These are phyloP conservation scores for Clavaria fumosa DNA, from an alignment of 768 basidiomycete genomes.

Conservation along the genomic window DNA sequence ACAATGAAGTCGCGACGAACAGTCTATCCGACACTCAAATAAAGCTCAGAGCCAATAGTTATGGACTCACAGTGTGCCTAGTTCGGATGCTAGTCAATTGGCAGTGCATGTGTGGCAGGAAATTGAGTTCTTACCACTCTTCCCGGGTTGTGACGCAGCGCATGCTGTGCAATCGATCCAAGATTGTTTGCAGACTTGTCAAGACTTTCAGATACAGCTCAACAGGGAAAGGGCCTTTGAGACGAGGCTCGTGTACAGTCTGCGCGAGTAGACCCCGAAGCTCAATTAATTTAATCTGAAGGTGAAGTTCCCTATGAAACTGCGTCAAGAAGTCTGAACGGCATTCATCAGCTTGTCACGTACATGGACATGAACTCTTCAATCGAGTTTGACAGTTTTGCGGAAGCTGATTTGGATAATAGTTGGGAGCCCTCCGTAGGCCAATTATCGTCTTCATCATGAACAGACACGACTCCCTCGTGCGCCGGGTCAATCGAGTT, in stretches of 20 bases:
- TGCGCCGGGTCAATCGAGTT: slow-evolving; percentile 62
- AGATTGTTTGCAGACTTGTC: slow-evolving; percentile 68
- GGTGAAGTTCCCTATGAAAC: slow-evolving; percentile 69
- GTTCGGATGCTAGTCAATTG: slow-evolving; percentile 5
- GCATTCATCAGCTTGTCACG: slow-evolving; percentile 12
- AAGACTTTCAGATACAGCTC: slow-evolving; percentile 70
- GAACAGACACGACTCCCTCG: slow-evolving; percentile 17
- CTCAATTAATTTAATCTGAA: slow-evolving; percentile 82
- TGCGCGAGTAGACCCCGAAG: slow-evolving; percentile 76
- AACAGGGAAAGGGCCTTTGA: slow-evolving; percentile 93
- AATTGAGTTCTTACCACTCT: slow-evolving; percentile 51
- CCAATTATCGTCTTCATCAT: slow-evolving; percentile 16
- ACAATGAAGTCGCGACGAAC: slow-evolving; percentile 79
- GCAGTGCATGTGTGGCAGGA: slow-evolving; percentile 8
- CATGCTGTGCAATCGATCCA: slow-evolving; percentile 90
- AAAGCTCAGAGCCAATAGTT: neutral
- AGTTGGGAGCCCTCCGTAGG: slow-evolving; percentile 12
- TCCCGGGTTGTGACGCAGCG: slow-evolving; percentile 91
- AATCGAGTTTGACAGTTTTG: slow-evolving; percentile 45
- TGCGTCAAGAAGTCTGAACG: neutral
- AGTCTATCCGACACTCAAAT: slow-evolving; percentile 27
- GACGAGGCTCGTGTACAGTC: slow-evolving; percentile 81
- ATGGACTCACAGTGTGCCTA: slow-evolving; percentile 54
- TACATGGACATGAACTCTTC: slow-evolving; percentile 90
- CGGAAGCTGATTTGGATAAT: slow-evolving; percentile 21